phyloP scores from a whole-genome alignment of 805 yeast genomes.

The Saccharomyces kudriavzevii region DNA sequence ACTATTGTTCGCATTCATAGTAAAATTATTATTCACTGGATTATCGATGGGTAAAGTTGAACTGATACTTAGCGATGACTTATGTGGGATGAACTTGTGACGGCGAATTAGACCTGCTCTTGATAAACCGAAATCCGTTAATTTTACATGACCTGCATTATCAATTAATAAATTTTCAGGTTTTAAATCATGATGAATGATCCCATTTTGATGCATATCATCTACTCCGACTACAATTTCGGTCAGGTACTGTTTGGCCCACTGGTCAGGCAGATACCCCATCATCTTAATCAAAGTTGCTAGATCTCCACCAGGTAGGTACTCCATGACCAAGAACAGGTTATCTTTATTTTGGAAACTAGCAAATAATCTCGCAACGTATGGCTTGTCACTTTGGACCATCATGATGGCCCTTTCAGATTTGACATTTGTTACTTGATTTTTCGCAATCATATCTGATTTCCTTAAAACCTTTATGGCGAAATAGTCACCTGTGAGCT shows the following conservation, averaged over 20 bases:
- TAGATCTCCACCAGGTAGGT: conserved; percentile 90
- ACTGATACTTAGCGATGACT: not conserved
- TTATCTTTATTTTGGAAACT: conserved; percentile 85
- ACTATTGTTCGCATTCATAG: not conserved
- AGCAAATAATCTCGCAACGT: conserved; percentile 80
- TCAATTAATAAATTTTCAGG: conserved; percentile 92
- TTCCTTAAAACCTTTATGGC: conserved; percentile 90
- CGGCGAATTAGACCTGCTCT: conserved; percentile 82
- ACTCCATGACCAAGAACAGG: conserved; percentile 91
- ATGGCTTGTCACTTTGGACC: conserved; percentile 89
- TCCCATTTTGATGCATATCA: conserved; percentile 80
- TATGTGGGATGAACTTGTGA: conserved; percentile 37
- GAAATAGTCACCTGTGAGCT: conserved; percentile 84
- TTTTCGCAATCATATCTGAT: conserved; percentile 93
- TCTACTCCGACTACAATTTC: conserved; percentile 87
- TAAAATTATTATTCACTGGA: not conserved
- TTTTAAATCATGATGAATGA: conserved; percentile 89
- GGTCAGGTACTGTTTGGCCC: conserved; percentile 81
- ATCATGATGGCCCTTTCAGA: conserved; percentile 97
- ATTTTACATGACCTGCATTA: conserved; percentile 75
- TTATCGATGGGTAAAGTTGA: conserved; percentile 3
- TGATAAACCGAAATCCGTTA: conserved; percentile 92
- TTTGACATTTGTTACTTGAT: conserved; percentile 89
- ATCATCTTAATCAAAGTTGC: conserved; percentile 76
- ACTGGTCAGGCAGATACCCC: conserved; percentile 75